These are phyloP conservation scores for Agaricus sinodeliciosus DNA, from an alignment of 768 basidiomycete genomes.

Conservation along the genomic window DNA sequence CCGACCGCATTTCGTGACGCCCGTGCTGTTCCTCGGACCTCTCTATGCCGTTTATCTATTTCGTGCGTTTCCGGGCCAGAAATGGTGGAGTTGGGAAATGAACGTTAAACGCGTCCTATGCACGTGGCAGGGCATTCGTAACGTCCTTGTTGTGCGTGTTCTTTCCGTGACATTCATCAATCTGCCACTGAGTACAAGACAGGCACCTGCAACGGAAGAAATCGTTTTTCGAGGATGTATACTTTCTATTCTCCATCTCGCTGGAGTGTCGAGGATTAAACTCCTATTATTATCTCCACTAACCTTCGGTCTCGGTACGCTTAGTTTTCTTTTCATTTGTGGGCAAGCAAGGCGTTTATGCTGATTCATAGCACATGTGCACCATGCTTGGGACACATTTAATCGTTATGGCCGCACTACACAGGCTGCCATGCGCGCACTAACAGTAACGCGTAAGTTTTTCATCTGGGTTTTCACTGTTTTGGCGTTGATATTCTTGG, in stretches of 20 bases:
- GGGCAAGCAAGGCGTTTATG: neutral
- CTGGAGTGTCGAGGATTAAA: conserved; percentile 41
- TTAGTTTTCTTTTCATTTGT: no score
- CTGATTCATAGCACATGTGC: conserved; percentile 67
- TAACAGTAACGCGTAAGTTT: conserved; percentile 45
- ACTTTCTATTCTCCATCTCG: conserved; percentile 64
- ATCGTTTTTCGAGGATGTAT: conserved; percentile 86
- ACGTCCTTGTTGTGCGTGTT: conserved; percentile 45
- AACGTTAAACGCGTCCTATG: conserved; percentile 35
- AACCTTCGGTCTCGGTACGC: conserved; percentile 81
- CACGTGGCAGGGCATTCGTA: conserved; percentile 59
- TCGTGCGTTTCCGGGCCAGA: conserved; percentile 48
- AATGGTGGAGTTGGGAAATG: conserved; percentile 34
- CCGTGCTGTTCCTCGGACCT: conserved; percentile 73
- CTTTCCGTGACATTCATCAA: neutral
- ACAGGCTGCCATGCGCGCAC: conserved; percentile 58
- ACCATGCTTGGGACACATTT: conserved; percentile 88
- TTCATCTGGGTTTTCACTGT: neutral
- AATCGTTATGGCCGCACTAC: conserved; percentile 63
- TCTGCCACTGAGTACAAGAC: neutral
- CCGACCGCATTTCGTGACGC: conserved; percentile 58
- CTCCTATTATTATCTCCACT: conserved; percentile 82
- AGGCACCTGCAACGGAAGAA: conserved; percentile 93
- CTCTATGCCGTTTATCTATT: conserved; percentile 51
- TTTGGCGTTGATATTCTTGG: neutral